Base-by-base conservation (phyloP, 164 flowering plant species). In the Sedum album region DNA sequence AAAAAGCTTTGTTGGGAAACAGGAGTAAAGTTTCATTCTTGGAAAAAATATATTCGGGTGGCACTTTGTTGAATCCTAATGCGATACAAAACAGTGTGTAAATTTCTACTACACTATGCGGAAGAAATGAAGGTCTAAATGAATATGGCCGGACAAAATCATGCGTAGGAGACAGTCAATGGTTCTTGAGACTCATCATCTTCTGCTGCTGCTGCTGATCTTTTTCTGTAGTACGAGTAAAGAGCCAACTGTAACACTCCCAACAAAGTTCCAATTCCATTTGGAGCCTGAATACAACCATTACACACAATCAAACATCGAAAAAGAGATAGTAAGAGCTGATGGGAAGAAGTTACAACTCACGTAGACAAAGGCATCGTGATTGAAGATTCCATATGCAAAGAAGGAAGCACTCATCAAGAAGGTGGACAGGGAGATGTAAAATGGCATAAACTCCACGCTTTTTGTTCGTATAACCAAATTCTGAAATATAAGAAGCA, bases 381-480 rank as follows among this genome's bases (percentile, higher is more conserved):
- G 13, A 60, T 80, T 85, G 17, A 85, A 71, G 62, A 85, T 30
- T 64, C 89, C 92, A 65, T 85, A 85, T 2, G 77, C 46, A 30
- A 81, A 76, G 75, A 85, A 85, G 2, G 86, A 78, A 2, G 75
- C 39, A 75, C 92, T 87, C 89, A 85, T 82, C 74, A 84, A 66
- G 73, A 85, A 82, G 46, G 84, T 80, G 1, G 86, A 84, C 17
- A 85, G 79, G 26, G 89, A 87, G 39, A 85, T 83, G 72, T 77
- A 83, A 73, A 85, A 87, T 48, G 89, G 92, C 92, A 87, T 87
- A 75, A 66, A 87, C 64, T 87, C 89, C n/a, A 87, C 87, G 68
- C 89, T 87, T 65, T 70, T 79, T 35, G 87, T 84, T 36, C 68
- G 74, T 31, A 85, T 80, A 66, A 87, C 89, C 76, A 85, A 66